Evolutionary conservation across 2,329 filamentous ascomycete genomes (phyloP), one percentile per base, ranked within the genome.

Genomic region (Didymella sp.): DNA sequence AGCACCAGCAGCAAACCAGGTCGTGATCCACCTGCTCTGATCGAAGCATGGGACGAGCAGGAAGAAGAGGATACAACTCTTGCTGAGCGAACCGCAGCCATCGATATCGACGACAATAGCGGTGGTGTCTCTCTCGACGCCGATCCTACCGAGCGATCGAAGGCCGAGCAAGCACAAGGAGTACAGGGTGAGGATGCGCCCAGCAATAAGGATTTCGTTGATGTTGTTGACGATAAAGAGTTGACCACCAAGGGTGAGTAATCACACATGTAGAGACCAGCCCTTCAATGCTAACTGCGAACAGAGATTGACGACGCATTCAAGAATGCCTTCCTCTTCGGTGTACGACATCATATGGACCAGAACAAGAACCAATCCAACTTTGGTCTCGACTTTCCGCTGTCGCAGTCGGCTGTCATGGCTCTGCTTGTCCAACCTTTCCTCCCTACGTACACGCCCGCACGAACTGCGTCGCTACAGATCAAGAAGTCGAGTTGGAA

Each of bases 401-500:
- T 90, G 1, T 82, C 84, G 22, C 86, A 87, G 43, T 89, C 87
- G 0, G 81, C 82, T 22, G 78, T 89, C 66, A 86, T 89, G 71
- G 82, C 86, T 8, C 84, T 82, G 51, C 79, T 89, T 51, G 82
- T 89, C 19, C 85, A 87, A n/a, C 87, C 87, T 1, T 88, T 86
- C 65, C 80, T 90, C 2, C 87, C 87, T 2, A 80, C 84, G 19
- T 82, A 81, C 69, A 84, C 81, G 11, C 76, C 84, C 5, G 78
- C 81, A 19, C 81, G 86, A 66, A 79, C 80, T 2, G 82, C 82
- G 53, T 85, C 80, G 58, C 82, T 87, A 49, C 85, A 87, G 62
- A 87, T 89, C 73, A 89, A 89, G 69, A 89, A 89, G 75, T 87
- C 86, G 3, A 87, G 84, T 59, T 89, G 85, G 85, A 89, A 89